Evolutionary conservation across 768 basidiomycete genomes (phyloP), one percentile per base, ranked within the genome.

Genomic region (Nevesoporus exiguus): DNA sequence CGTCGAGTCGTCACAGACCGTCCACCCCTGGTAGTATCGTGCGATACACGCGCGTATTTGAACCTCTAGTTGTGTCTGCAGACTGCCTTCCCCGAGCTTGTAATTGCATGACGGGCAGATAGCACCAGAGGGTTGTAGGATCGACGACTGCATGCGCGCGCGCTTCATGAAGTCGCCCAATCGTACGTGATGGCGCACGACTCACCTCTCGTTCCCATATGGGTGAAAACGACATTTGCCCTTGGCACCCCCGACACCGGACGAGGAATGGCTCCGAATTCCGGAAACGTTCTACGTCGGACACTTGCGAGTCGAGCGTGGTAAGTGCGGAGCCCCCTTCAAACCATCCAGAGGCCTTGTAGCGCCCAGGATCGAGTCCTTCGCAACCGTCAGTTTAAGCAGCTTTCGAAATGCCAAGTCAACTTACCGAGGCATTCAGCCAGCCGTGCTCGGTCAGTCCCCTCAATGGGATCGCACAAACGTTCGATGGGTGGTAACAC

Each of bases 391-490:
- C 45, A 58, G 51, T 54, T 36, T 24, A 49, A 14, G 15, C n/a
- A 8, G 8, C 3, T 6, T 5, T 15, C 21, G 7, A 2, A 39
- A 29, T 5, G 7, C 8, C 21, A 36, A 27, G 58, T 30, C 15
- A 21, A 69, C 80, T 49, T 66, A 93, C 94, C 96, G 7, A 99
- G 82, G 68, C 93, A 98, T 74, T 98, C 96, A 0, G 97, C 97
- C 21, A 99, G 74, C 33, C 95, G 81, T 7, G 94, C 77, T 25
- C 91, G 82, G 62, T 98, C 96, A 0, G 95, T 98, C 7, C 95
- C 96, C 61, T 97, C 93, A 42, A 99, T 98, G 2, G 91, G 88
- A 40, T 97, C 97, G 67, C 97, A 99, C 46, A 99, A 73, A 60
- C 97, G 86, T 65, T 97, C 91, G 52, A 98, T 86, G 0, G 97